These are phyloP conservation scores for Acrocalymma vagum DNA, from an alignment of 2,329 filamentous ascomycete species.

Conservation along the genomic window DNA sequence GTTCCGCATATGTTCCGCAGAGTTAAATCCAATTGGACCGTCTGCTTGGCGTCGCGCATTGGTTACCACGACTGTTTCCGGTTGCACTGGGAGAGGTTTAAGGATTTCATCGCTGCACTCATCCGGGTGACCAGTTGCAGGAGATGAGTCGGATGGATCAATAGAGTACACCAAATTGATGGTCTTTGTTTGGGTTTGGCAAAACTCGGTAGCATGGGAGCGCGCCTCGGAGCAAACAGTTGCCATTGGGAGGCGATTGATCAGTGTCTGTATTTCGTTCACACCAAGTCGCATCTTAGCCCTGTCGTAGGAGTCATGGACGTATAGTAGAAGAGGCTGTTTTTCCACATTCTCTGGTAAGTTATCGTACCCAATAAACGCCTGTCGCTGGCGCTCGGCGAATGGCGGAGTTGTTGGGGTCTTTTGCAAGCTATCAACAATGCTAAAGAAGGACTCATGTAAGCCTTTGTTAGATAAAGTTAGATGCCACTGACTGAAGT, in stretches of 20 bases:
- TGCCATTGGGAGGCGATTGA: conserved; percentile 15
- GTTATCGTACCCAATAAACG: conserved; percentile 14
- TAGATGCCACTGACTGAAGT: conserved; percentile 6
- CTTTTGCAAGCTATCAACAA: conserved; percentile 8
- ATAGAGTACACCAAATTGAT: conserved; percentile 4
- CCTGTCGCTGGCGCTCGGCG: conserved; percentile 15
- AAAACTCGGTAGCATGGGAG: conserved; percentile 9
- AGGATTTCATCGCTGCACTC: conserved; percentile 7
- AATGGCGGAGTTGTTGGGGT: conserved; percentile 3
- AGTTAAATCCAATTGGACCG: conserved; percentile 3
- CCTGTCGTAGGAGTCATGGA: conserved; percentile 4
- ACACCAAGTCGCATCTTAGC: conserved; percentile 9
- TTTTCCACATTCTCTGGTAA: conserved; percentile 7
- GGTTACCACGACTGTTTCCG: conserved; percentile 8
- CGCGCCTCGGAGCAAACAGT: conserved; percentile 12
- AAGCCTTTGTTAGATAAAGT: background rate
- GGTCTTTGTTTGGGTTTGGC: conserved; percentile 2
- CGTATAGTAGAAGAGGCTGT: conserved; percentile 9
- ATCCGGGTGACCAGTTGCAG: no score
- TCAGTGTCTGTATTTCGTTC: conserved; percentile 14
- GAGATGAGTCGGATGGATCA: conserved; percentile 7
- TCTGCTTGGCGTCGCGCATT: background rate
- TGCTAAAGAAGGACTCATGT: conserved; percentile 3
- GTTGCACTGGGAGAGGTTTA: conserved; percentile 8
- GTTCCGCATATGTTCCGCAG: conserved; percentile 14